phyloP scores from a whole-genome alignment of 495 filamentous ascomycete genomes.

The Neurospora sp. region DNA sequence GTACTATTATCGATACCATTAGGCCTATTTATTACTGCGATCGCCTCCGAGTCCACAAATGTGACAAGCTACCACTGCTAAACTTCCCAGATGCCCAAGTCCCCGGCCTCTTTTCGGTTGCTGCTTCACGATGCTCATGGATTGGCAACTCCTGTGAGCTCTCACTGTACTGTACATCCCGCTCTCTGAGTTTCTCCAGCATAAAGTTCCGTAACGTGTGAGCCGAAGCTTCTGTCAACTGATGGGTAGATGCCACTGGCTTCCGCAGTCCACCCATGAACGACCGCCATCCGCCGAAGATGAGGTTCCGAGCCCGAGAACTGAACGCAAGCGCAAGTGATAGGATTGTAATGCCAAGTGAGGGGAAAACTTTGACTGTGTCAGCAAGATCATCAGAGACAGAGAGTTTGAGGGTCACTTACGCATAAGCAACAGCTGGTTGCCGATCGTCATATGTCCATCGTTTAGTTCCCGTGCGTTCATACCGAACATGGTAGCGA shows the following conservation, averaged over 20 bases:
- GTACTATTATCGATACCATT: background rate
- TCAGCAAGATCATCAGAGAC: background rate
- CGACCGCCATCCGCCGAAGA: slow-evolving; percentile 8
- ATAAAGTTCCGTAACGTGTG: slow-evolving; percentile 15
- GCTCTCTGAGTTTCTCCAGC: slow-evolving; percentile 16
- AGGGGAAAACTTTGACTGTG: slow-evolving; percentile 8
- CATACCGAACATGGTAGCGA: slow-evolving; percentile 34
- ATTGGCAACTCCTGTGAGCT: slow-evolving; percentile 2
- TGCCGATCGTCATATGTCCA: slow-evolving; percentile 12
- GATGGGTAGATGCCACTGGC: background rate
- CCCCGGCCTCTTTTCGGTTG: background rate
- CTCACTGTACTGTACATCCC: slow-evolving; percentile 6
- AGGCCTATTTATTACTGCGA: background rate
- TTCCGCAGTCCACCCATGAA: background rate
- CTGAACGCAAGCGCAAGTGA: slow-evolving; percentile 17
- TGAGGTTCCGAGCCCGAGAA: slow-evolving; percentile 7
- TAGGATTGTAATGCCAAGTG: slow-evolving; percentile 9
- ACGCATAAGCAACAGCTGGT: slow-evolving; percentile 29
- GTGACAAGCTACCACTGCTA: background rate
- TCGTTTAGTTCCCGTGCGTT: slow-evolving; percentile 25
- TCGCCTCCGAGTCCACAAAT: background rate
- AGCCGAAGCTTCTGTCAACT: slow-evolving; percentile 10
- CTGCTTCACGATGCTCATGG: slow-evolving; percentile 1
- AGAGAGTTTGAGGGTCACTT: background rate
- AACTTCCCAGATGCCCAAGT: background rate